Percentiles rank a stretch among this genome's conserved stretches.
Conservation (phyloP, 352 stramenopile genomes). For the Pilasporangium apinafurcum region DNA sequence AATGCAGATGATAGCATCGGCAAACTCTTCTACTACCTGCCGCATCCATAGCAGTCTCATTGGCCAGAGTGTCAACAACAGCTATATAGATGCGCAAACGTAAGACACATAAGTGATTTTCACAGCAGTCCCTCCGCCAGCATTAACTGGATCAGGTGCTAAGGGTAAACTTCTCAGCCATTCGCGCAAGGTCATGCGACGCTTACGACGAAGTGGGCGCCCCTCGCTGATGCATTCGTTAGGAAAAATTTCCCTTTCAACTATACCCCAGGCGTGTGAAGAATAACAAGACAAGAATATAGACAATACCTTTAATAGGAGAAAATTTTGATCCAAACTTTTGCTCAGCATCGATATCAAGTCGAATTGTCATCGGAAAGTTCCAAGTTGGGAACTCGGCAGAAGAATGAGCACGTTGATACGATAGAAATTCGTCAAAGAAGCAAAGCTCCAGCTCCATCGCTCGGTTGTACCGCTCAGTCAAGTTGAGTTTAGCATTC, state of each 20-base stretch:
- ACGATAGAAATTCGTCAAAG: constrained; percentile 42
- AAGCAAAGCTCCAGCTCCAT: constrained; percentile 53
- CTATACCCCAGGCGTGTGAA: neutral
- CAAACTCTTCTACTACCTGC: too few relatives aligned
- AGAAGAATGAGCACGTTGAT: constrained; percentile 8
- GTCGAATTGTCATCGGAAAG: constrained; percentile 7
- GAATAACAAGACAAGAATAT: neutral
- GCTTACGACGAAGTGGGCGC: constrained; percentile 22
- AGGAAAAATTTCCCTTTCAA: constrained; percentile 6
- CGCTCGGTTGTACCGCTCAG: constrained; percentile 32
- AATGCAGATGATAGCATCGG: neutral
- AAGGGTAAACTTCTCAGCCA: constrained; percentile 58
- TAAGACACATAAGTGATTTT: constrained; percentile 19
- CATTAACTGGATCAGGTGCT: constrained; percentile 61
- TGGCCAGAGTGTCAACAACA: neutral
- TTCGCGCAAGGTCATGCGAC: constrained; percentile 4
- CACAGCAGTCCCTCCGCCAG: constrained; percentile 54
- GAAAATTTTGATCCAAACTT: neutral
- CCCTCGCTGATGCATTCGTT: constrained; percentile 41
- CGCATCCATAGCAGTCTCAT: neutral
- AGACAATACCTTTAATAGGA: constrained; percentile 9
- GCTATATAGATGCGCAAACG: constrained; percentile 8
- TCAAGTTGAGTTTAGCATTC: constrained; percentile 13
- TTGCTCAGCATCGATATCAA: constrained; percentile 2
- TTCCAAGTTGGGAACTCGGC: neutral